A percentile compares a stretch with the other conserved stretches of the same genome.
phyloP scores from a whole-genome alignment of 768 basidiomycete genomes.

The Hydnum rufescens region DNA sequence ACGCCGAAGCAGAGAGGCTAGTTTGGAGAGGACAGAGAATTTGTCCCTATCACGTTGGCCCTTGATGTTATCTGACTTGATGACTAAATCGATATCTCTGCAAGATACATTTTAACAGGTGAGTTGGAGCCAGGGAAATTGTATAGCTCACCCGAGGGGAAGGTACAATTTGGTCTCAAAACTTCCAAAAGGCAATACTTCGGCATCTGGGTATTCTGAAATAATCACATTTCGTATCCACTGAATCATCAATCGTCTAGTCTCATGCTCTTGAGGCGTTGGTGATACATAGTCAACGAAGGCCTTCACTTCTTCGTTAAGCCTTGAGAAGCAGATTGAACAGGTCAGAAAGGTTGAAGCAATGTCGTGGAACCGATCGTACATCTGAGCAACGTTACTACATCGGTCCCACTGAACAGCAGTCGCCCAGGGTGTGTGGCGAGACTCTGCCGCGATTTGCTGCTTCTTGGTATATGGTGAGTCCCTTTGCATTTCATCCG shows the following conservation, averaged over 20 bases:
- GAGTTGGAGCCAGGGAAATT: background rate
- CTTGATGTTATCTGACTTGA: slow-evolving; percentile 60
- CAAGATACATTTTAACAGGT: background rate
- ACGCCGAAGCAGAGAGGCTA: slow-evolving; percentile 60
- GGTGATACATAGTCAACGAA: slow-evolving; percentile 82
- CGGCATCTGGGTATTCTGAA: slow-evolving; percentile 54
- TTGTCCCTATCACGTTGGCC: slow-evolving; percentile 30
- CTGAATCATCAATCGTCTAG: slow-evolving; percentile 51
- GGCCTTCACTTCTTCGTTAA: slow-evolving; percentile 71
- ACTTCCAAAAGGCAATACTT: slow-evolving; percentile 75
- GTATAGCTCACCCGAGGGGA: slow-evolving; percentile 58
- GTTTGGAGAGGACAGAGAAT: slow-evolving; percentile 45
- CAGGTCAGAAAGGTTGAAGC: background rate
- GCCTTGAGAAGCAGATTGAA: slow-evolving; percentile 24
- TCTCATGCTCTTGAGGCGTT: slow-evolving; percentile 63
- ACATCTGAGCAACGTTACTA: slow-evolving; percentile 71
- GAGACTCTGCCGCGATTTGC: slow-evolving; percentile 29
- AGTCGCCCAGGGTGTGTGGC: slow-evolving; percentile 50
- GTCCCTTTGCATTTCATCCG: slow-evolving; percentile 30
- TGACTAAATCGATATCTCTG: slow-evolving; percentile 91
- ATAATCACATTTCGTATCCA: slow-evolving; percentile 48
- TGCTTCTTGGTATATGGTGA: slow-evolving; percentile 35
- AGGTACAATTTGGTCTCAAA: slow-evolving; percentile 88
- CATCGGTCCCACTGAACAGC: slow-evolving; percentile 54
- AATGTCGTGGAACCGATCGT: slow-evolving; percentile 14